phyloP scores from a whole-genome alignment of 1,284 basidiomycete genomes.

The Wallemia mellicola region DNA sequence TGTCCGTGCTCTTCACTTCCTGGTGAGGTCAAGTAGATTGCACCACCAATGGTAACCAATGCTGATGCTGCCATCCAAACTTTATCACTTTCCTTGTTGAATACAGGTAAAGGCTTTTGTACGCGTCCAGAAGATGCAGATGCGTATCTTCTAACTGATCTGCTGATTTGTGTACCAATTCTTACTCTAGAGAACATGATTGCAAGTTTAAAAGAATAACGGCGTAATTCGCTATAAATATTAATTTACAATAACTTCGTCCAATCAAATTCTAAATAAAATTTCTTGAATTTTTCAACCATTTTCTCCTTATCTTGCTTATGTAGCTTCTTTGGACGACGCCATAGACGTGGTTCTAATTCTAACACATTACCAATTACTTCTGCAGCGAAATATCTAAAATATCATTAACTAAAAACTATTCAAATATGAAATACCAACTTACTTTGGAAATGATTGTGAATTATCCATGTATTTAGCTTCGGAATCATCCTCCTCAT shows the following conservation, averaged over 20 bases:
- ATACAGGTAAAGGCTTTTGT: constrained; percentile 1
- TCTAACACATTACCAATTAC: constrained; percentile 78
- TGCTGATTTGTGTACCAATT: not conserved
- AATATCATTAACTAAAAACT: too few relatives aligned
- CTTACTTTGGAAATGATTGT: constrained; percentile 16
- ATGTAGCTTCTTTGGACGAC: constrained; percentile 44
- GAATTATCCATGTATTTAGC: constrained; percentile 25
- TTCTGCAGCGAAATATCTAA: constrained; percentile 80
- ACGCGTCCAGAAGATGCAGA: not conserved
- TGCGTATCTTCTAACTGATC: not conserved
- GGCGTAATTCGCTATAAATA: too few relatives aligned
- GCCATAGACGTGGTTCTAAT: constrained; percentile 60
- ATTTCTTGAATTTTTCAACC: constrained; percentile 30
- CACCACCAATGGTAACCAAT: not conserved
- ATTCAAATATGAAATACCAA: too few relatives aligned
- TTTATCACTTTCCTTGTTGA: not conserved
- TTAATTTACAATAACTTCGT: constrained; percentile 8
- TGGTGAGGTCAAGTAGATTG: not conserved
- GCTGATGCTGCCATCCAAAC: not conserved
- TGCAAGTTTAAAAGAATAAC: too few relatives aligned
- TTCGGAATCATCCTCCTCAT: constrained; percentile 22
- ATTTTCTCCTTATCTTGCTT: constrained; percentile 35
- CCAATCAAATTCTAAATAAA: constrained; percentile 17
- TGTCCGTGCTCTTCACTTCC: not conserved
- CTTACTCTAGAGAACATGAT: too few relatives aligned